Evolutionary conservation across 78 protist genomes (phyloP), one percentile per base, ranked within the genome.

Genomic region (Mantamonas sphyraenae): DNA sequence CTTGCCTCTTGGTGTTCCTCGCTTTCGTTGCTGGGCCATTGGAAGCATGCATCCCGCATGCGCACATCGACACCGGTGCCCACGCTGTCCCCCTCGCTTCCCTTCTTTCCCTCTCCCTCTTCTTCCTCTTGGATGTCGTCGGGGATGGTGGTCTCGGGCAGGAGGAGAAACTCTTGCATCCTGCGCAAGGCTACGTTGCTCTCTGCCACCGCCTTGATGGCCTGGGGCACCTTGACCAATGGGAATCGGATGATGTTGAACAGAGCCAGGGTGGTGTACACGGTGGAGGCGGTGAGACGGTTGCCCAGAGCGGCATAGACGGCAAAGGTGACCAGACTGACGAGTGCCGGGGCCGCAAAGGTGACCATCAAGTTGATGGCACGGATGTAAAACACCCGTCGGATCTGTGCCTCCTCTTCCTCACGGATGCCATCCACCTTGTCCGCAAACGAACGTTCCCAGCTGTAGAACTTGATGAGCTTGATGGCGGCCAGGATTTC

Each of bases 231-330:
- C 62, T 55, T 37, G 30, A 68, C 22, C 40, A 76, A 67, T 26
- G 80, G 80, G 38, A 76, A 67, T 10, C 70, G 62, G 30, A 76
- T 12, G 35, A 76, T 64, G 20, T 57, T 40, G 62, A 76, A 69
- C 59, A 64, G 40, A 26, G 68, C 42, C 26, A 76, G 24, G 34
- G 80, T 16, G 4, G 80, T 76, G 64, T 68, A 76, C 38, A 76
- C 70, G 64, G 26, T 45, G 26, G 16, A 30, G 4, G 80, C 80
- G 10, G 37, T 51, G 35, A 76, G 40, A 5, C 42, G 26, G 65
- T 4, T 45, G n/a, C 70, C 70, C 14, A 30, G 10, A 9, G 35
- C 47, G 30, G 42, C 7, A 28, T 42, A 59, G 60, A 78, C 34
- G 39, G 42, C 1, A 35, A 78, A 70, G 42, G 56, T 59, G 39